Evolutionary conservation across 1,284 basidiomycete genomes (phyloP), one percentile per base, ranked within the genome.

Genomic region (Ceratobasidium sp.): DNA sequence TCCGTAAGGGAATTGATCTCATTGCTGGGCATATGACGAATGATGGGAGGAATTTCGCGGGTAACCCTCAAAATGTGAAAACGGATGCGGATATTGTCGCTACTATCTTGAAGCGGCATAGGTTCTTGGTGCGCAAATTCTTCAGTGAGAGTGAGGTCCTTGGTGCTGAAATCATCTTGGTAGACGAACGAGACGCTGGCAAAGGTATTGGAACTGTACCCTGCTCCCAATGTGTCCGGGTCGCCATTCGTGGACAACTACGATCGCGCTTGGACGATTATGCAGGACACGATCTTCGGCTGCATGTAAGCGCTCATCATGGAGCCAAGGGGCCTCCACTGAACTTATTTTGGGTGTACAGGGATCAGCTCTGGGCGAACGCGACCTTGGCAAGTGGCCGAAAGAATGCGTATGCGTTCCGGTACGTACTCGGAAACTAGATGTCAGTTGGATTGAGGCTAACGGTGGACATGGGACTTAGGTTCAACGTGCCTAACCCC

Each of bases 1-100:
- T 85, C 74, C 78, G 70, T 64, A 63, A 47, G 9, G 73, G 77
- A 2, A 82, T 85, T 1, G 83, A 85, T 6, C 82, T 83, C 73
- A 77, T 83, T 6, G 84, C 82, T 28, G 84, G 85, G 1, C 84
- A 85, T 73, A 84, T 83, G 73, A 83, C 83, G 0, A 82, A 83
- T 21, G 84, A 85, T 66, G 84, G 84, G 9, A 71, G 76, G 30
- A 83, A 82, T 3, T 85, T 85, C 72, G 83, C 79, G 35, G 83
- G 83, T 9, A 79, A 77, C 21, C 84, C 84, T 0, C 77, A 77
- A 3, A 79, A 82, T 13, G 82, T 85, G 58, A 76, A 80, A 2
- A 84, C 82, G 0, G 83, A 84, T 18, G 82, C 80, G 7, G 83
- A 85, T 74, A 78, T 85, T 14, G 78, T 81, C 16, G 76, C 76